A percentile compares a stretch with the other conserved stretches of the same genome.
Conservation (phyloP, 768 basidiomycete genomes). For the Mrakia gelida region DNA sequence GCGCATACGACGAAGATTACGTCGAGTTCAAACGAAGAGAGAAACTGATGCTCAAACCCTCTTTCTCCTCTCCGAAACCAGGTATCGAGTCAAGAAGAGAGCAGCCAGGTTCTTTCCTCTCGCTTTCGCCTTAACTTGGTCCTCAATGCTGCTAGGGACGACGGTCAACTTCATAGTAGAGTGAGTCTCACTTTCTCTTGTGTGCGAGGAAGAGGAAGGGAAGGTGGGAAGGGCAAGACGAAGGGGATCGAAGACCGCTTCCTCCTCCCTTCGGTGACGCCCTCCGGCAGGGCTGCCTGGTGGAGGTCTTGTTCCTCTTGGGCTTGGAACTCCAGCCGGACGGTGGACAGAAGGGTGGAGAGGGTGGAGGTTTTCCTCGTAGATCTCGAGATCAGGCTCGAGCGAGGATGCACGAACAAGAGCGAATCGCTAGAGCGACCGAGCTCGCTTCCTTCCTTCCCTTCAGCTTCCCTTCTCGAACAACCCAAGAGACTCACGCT, state of each 20-base stretch:
- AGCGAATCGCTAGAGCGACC: neutral
- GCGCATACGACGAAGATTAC: neutral
- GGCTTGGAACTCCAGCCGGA: neutral
- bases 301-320: neutral
- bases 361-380: neutral
- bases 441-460: conserved; percentile 9
- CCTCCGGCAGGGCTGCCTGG: neutral
- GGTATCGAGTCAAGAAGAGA: conserved; percentile 6
- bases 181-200: neutral
- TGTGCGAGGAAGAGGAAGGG: neutral
- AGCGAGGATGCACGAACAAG: neutral
- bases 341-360: neutral
- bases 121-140: neutral
- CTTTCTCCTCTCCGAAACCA: neutral
- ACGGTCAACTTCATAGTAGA: conserved; percentile 17
- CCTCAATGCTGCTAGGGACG: neutral
- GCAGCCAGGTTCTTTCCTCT: conserved; percentile 1
- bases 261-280: neutral
- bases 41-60: neutral
- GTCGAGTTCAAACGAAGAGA: neutral
- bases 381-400: neutral
- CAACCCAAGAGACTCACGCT: neutral
- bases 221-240: neutral
- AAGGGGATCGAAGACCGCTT: neutral
- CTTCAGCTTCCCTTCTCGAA: neutral